A percentile compares a stretch with the other conserved stretches of the same genome.
Conservation (phyloP, 306 rosid genomes). For the Gleditsia sinensis region DNA sequence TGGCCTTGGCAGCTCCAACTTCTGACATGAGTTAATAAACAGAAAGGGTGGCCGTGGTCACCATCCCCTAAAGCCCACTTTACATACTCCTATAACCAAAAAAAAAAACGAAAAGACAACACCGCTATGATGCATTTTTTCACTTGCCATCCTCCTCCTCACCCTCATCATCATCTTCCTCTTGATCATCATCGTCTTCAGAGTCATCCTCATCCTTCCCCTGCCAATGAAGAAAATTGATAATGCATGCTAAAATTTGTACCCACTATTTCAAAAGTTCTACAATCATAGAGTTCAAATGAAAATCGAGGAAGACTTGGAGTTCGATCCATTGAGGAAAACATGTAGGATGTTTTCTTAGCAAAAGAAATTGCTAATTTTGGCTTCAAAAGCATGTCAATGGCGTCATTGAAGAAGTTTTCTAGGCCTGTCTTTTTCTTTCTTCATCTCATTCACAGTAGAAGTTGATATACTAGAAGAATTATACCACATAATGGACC, state of each 20-base stretch:
- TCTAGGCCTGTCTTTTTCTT: background rate
- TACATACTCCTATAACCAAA: conserved; percentile 51
- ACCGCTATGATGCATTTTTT: conserved; percentile 35
- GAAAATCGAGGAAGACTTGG: background rate
- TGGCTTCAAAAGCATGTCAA: background rate
- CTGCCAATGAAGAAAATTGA: conserved; percentile 37
- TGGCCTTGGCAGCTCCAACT: conserved; percentile 33
- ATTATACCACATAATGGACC: background rate
- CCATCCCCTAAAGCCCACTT: conserved; percentile 52
- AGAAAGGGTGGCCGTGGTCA: conserved; percentile 31
- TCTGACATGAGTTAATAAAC: conserved; percentile 39
- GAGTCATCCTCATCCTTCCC: conserved; percentile 71
- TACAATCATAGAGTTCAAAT: background rate
- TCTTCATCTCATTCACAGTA: background rate
- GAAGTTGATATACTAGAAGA: background rate
- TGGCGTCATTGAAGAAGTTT: background rate
- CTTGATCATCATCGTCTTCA: conserved; percentile 71
- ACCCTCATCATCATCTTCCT: conserved; percentile 59
- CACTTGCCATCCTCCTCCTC: conserved; percentile 73
- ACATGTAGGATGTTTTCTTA: background rate
- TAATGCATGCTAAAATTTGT: background rate
- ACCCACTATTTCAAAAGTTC: background rate
- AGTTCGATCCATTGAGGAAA: background rate
- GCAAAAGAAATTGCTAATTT: background rate
- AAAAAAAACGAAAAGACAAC: conserved; percentile 34